phyloP scores from a whole-genome alignment of 2,329 filamentous ascomycete species.

The Sporothrix variecibatus region DNA sequence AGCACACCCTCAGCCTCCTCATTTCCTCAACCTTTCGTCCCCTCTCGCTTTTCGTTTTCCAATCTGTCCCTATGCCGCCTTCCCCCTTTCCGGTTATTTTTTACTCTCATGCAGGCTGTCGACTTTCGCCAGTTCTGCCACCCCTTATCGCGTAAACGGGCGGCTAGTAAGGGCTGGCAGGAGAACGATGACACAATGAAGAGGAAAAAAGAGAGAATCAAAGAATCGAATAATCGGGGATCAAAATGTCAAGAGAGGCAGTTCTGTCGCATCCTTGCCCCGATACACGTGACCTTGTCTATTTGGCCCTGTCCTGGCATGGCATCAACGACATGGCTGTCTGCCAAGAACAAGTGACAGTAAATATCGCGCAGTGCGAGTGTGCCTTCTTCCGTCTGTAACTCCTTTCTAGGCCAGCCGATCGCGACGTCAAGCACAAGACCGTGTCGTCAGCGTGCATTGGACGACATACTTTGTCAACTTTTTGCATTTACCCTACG shows the following conservation, averaged over 20 bases:
- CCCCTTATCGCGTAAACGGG: not conserved
- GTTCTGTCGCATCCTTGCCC: not conserved
- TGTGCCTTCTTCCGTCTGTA: not conserved
- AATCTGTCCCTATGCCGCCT: not conserved
- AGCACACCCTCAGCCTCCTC: not conserved
- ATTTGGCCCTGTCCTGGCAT: not conserved
- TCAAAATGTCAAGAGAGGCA: not conserved
- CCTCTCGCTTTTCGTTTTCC: not conserved
- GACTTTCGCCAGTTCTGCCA: not conserved
- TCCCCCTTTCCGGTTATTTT: not conserved
- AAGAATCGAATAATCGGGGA: not conserved
- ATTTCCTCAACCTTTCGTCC: not conserved
- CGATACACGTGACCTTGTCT: not conserved
- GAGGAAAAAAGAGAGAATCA: not conserved
- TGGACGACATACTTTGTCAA: not conserved
- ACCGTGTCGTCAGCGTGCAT: slow-evolving; percentile 17
- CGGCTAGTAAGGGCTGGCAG: not conserved
- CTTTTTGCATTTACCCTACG: not conserved
- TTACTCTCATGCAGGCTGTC: not conserved
- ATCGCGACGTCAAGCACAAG: slow-evolving; percentile 6
- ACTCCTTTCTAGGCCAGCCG: not conserved
- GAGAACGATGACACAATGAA: not conserved
- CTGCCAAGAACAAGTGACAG: not conserved
- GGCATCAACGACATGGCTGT: not conserved
- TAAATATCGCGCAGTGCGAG: not conserved